Conservation (phyloP, 208 protist genomes). For the Strigomonas galati region DNA sequence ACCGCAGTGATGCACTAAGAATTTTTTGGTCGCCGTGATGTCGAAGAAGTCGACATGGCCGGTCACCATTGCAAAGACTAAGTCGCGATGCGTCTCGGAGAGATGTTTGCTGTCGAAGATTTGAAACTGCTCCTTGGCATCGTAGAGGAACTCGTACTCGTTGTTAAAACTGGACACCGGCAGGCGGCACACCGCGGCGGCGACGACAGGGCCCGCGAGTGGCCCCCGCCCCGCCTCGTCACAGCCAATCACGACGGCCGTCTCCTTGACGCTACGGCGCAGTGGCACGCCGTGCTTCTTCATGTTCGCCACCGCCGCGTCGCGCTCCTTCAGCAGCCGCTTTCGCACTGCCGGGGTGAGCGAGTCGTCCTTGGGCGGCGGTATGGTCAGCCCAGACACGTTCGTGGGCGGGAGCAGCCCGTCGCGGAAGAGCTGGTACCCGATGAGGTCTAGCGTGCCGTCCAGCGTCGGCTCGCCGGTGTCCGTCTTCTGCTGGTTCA, state of each 20-base stretch:
- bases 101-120: constrained; percentile 89
- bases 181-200: constrained; percentile 78
- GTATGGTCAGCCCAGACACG: constrained; percentile 26
- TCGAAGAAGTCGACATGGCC: constrained; percentile 77
- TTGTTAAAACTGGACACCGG: constrained; percentile 89
- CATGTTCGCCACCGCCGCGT: constrained; percentile 46
- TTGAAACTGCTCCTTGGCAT: constrained; percentile 75
- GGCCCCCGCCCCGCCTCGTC: constrained; percentile 89
- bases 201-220: constrained; percentile 87
- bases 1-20: constrained; percentile 80
- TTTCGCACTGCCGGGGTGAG: constrained; percentile 29
- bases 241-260: constrained; percentile 80
- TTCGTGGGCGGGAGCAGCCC: constrained; percentile 59
- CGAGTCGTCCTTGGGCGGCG: constrained; percentile 19
- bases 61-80: constrained; percentile 82
- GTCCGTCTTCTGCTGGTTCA: constrained; percentile 56
- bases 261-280: constrained; percentile 84
- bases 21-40: constrained; percentile 50
- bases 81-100: constrained; percentile 64
- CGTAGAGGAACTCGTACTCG: constrained; percentile 66
- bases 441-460: constrained; percentile 74
- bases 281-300: constrained; percentile 68
- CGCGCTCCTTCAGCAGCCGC: constrained; percentile 43
- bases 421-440: constrained; percentile 85
- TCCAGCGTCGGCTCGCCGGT: constrained; percentile 72